Percentiles rank a stretch among this genome's conserved stretches.
Evolutionary conservation across 1,139 yeast species (phyloP).

Genomic region (Tardiomyces digboiensis): DNA sequence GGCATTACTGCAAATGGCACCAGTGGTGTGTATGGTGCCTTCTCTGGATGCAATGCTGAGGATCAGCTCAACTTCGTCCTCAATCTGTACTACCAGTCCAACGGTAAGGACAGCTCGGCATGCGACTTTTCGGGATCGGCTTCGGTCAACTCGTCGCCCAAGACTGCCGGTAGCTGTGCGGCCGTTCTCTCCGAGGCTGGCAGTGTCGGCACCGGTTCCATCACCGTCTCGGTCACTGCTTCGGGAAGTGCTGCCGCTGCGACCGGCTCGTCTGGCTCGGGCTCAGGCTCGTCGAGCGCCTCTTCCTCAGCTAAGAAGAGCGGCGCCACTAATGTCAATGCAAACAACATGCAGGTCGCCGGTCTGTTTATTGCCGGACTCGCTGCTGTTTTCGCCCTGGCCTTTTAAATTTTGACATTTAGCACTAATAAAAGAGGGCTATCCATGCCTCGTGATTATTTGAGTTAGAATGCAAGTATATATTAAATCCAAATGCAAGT

Average conservation of each 20-base stretch:
- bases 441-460: no score
- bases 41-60: constrained; percentile 47
- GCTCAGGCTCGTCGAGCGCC: constrained; percentile 8
- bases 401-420: constrained; percentile 2
- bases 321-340: constrained; percentile 6
- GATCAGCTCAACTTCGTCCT: constrained; percentile 55
- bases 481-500: no score
- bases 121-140: constrained; percentile 56
- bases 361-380: constrained; percentile 13
- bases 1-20: constrained; percentile 46
- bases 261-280: constrained; percentile 7
- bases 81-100: constrained; percentile 45
- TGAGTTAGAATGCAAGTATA: no score
- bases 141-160: constrained; percentile 34
- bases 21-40: constrained; percentile 45
- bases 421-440: not conserved
- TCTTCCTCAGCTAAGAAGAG: constrained; percentile 5
- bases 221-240: constrained; percentile 13
- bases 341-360: constrained; percentile 11
- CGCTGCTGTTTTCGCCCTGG: constrained; percentile 10
- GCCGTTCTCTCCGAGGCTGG: constrained; percentile 25
- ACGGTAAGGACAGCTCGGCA: constrained; percentile 33
- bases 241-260: constrained; percentile 14
- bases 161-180: constrained; percentile 47
- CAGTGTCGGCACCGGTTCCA: constrained; percentile 15